Evolutionary conservation across 1,139 yeast genomes (phyloP).

Genomic region (Yamadazyma spencermartinsiae): DNA sequence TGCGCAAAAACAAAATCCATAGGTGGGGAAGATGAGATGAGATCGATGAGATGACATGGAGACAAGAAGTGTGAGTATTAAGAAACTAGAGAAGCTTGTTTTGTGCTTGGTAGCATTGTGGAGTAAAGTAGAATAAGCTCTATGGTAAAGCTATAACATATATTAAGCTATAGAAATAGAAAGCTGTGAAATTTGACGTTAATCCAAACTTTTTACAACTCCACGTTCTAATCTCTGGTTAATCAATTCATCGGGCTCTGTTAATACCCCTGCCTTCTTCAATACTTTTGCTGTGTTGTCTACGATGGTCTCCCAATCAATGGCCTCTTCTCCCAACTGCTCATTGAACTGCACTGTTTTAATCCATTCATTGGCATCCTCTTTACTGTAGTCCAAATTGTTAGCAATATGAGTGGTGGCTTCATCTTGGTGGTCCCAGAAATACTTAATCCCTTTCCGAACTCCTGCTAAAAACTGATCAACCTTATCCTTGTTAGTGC

Average conservation of each 20-base stretch:
- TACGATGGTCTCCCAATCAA: conserved; percentile 39
- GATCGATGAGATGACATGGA: no score
- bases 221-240: conserved; percentile 31
- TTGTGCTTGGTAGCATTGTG: no score
- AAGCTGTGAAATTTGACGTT: no score
- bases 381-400: conserved; percentile 72
- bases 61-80: no score
- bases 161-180: no score
- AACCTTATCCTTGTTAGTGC: conserved; percentile 18
- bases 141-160: no score
- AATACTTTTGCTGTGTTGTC: conserved; percentile 61
- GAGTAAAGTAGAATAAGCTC: no score
- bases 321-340: conserved; percentile 36
- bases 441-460: conserved; percentile 68
- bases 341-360: conserved; percentile 67
- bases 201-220: conserved; percentile 18
- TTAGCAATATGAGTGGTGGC: conserved; percentile 64
- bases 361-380: conserved; percentile 79
- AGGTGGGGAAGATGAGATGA: no score
- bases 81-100: no score
- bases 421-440: conserved; percentile 58
- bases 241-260: conserved; percentile 34
- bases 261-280: conserved; percentile 59
- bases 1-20: no score
- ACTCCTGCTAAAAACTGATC: conserved; percentile 52